Evolutionary conservation across 148 eudicot genomes (phyloP).

Genomic region (Nyssa sinensis): DNA sequence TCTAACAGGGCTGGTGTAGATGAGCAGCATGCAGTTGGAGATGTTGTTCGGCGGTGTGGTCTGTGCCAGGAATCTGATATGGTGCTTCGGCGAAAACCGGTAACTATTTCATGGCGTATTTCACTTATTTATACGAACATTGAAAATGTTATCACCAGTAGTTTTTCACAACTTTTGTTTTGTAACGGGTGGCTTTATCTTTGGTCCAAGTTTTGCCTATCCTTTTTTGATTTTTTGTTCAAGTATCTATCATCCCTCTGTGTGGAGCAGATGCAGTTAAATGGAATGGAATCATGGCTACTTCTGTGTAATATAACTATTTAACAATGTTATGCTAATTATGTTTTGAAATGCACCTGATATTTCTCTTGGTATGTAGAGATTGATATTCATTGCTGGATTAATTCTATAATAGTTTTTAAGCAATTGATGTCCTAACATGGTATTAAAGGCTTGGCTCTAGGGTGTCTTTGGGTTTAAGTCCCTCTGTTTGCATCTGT

Average conservation of each 20-base stretch:
- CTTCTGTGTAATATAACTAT: too few species aligned
- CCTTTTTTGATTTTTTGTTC: neutral
- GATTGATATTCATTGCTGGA: too few species aligned
- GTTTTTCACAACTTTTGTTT: neutral
- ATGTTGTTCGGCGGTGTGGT: slow-evolving; percentile 63
- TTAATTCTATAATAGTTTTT: too few species aligned
- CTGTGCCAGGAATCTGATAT: slow-evolving; percentile 77
- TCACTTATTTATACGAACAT: neutral
- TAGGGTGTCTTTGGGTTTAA: too few species aligned
- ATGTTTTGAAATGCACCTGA: too few species aligned
- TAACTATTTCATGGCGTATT: slow-evolving; percentile 32
- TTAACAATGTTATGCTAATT: too few species aligned
- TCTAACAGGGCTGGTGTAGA: slow-evolving; percentile 53
- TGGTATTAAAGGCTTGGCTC: too few species aligned
- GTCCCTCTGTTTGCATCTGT: too few species aligned
- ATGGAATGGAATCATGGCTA: too few species aligned
- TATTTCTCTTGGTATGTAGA: too few species aligned
- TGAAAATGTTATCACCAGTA: neutral
- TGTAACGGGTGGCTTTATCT: neutral
- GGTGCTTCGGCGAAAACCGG: slow-evolving; percentile 82
- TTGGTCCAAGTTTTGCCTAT: neutral
- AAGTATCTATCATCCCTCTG: neutral
- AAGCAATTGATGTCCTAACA: too few species aligned
- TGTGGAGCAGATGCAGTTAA: neutral
- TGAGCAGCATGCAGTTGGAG: slow-evolving; percentile 60